Conservation (phyloP, 345 rosid genomes). For the Ceriops tagal region DNA sequence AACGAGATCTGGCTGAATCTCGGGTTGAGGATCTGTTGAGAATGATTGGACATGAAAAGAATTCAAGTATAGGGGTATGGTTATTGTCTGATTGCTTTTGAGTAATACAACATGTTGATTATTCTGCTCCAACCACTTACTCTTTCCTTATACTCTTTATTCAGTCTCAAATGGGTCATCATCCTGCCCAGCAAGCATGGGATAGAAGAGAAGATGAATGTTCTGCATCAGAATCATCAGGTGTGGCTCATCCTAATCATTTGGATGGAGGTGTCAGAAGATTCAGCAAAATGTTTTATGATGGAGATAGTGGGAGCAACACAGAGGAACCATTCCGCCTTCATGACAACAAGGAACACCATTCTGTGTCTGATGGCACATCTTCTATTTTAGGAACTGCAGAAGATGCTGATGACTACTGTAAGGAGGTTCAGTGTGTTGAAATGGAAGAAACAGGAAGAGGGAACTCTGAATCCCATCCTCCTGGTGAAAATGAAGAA, state of each 20-base stretch:
- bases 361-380: slow-evolving; percentile 44
- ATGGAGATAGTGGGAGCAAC: slow-evolving; percentile 45
- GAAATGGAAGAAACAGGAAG: slow-evolving; percentile 53
- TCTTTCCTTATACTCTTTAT: slow-evolving; percentile 13
- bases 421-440: slow-evolving; percentile 86
- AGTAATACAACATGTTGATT: neutral
- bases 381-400: slow-evolving; percentile 37
- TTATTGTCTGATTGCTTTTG: slow-evolving; percentile 7
- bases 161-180: slow-evolving; percentile 46
- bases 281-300: slow-evolving; percentile 20
- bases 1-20: slow-evolving; percentile 82
- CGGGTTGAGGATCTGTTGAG: slow-evolving; percentile 67
- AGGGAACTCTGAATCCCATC: slow-evolving; percentile 29
- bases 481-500: slow-evolving; percentile 34
- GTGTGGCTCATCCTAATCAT: slow-evolving; percentile 31
- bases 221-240: slow-evolving; percentile 63
- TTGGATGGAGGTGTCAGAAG: slow-evolving; percentile 17
- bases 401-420: slow-evolving; percentile 60
- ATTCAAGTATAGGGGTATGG: slow-evolving; percentile 49
- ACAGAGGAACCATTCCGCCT: slow-evolving; percentile 30
- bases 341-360: slow-evolving; percentile 30
- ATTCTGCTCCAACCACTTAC: slow-evolving; percentile 16
- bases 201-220: slow-evolving; percentile 63
- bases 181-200: slow-evolving; percentile 30
- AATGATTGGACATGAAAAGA: slow-evolving; percentile 55